Evolutionary conservation across 306 rosid genomes (phyloP).

Genomic region (Bauhinia variegata): DNA sequence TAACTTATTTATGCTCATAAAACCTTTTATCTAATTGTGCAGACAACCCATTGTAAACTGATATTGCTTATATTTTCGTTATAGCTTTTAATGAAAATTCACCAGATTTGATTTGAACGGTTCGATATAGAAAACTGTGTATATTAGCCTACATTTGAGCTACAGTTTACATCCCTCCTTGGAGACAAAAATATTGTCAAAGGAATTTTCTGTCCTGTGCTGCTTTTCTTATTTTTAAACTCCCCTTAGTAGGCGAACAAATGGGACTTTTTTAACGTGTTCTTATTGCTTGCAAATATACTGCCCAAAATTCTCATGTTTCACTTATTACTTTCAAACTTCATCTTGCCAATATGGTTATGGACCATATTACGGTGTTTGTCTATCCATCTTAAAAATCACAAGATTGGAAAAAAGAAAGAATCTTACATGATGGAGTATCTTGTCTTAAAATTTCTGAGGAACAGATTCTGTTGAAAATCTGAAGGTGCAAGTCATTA

Average conservation of each 20-base stretch:
- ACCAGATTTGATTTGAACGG: conserved; percentile 22
- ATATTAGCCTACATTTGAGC: conserved; percentile 18
- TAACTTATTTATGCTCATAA: neutral
- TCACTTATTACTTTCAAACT: neutral
- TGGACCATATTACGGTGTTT: neutral
- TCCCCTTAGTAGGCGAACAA: neutral
- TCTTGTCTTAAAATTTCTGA: conserved; percentile 29
- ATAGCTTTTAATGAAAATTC: conserved; percentile 5
- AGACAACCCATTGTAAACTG: neutral
- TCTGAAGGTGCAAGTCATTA: neutral
- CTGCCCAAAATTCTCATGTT: neutral
- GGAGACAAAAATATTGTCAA: conserved; percentile 16
- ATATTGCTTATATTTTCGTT: conserved; percentile 13
- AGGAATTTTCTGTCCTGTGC: conserved; percentile 16
- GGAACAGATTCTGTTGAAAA: conserved; percentile 23
- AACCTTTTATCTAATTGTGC: neutral
- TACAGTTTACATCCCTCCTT: neutral
- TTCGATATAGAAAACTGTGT: neutral
- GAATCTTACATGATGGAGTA: conserved; percentile 4
- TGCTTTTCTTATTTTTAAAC: conserved; percentile 17
- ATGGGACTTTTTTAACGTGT: conserved; percentile 8
- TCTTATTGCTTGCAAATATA: conserved; percentile 19
- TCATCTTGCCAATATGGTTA: neutral
- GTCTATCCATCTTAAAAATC: conserved; percentile 14
- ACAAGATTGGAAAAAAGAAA: neutral